phyloP scores from a whole-genome alignment of 2,329 filamentous ascomycete species.

The Cladophialophora carrionii region DNA sequence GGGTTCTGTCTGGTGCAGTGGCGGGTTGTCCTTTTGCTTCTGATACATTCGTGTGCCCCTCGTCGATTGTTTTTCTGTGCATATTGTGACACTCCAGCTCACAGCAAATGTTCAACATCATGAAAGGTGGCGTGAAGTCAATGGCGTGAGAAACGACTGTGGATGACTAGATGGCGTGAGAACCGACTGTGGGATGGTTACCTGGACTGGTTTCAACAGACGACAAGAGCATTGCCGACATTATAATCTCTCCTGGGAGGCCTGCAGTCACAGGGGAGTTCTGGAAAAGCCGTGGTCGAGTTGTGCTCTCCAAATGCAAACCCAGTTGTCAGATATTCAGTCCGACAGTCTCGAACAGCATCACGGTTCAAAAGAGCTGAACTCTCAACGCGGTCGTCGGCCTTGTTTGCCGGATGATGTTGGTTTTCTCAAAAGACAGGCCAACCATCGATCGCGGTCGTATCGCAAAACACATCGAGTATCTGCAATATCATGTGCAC shows the following conservation, averaged over 20 bases:
- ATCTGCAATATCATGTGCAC: too few species aligned
- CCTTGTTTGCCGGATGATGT: too few species aligned
- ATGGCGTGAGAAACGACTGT: too few species aligned
- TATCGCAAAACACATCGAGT: too few species aligned
- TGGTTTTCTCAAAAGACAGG: too few species aligned
- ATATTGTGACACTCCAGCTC: background rate
- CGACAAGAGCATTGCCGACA: background rate
- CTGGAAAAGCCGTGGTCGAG: background rate
- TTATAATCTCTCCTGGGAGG: background rate
- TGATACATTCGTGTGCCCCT: background rate
- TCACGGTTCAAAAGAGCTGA: too few species aligned
- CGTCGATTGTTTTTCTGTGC: background rate
- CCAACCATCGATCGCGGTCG: too few species aligned
- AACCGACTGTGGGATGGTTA: background rate
- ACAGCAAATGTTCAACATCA: background rate
- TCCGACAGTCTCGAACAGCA: too few species aligned
- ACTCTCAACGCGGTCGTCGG: too few species aligned
- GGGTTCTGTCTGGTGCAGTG: background rate
- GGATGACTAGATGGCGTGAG: background rate
- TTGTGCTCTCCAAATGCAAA: too few species aligned
- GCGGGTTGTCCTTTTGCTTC: background rate
- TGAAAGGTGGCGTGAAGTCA: background rate
- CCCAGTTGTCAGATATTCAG: too few species aligned
- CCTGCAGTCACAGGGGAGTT: background rate
- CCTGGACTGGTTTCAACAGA: background rate